A percentile compares a stretch with the other conserved stretches of the same genome.
These are phyloP conservation scores for Xanthoconium separans DNA, from an alignment of 1,284 basidiomycete species.

Conservation along the genomic window DNA sequence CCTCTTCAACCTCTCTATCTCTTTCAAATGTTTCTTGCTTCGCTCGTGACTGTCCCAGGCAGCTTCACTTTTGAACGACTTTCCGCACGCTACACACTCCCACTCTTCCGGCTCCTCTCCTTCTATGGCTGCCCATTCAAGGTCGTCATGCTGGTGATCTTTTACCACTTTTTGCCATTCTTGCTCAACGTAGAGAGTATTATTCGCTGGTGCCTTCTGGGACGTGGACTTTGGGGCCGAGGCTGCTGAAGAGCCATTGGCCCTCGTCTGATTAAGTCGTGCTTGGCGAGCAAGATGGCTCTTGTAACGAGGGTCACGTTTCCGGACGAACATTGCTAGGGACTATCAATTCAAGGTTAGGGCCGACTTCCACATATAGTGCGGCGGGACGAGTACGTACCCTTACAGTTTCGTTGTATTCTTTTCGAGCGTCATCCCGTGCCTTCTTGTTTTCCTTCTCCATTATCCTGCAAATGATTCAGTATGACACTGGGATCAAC, in stretches of 20 bases:
- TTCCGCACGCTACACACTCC: constrained; percentile 96
- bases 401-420: constrained; percentile 91
- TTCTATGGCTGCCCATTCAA: constrained; percentile 70
- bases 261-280: constrained; percentile 32
- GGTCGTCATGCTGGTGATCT: constrained; percentile 49
- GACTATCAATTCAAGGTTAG: constrained; percentile 45
- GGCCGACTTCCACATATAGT: neutral
- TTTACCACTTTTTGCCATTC: constrained; percentile 75
- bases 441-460: constrained; percentile 96
- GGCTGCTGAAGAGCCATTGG: constrained; percentile 33
- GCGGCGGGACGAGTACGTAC: constrained; percentile 42
- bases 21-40: constrained; percentile 93
- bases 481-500: neutral
- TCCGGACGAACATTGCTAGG: constrained; percentile 84
- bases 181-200: constrained; percentile 66
- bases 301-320: constrained; percentile 93
- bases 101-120: constrained; percentile 77
- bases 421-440: constrained; percentile 82
- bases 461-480: constrained; percentile 62
- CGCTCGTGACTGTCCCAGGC: constrained; percentile 97
- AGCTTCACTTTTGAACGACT: constrained; percentile 88
- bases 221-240: constrained; percentile 19
- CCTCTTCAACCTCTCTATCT: constrained; percentile 71
- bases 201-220: constrained; percentile 16
- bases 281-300: constrained; percentile 58